Evolutionary conservation across 1,284 basidiomycete genomes (phyloP), one percentile per base, ranked within the genome.

Genomic region (Naganishia albida): DNA sequence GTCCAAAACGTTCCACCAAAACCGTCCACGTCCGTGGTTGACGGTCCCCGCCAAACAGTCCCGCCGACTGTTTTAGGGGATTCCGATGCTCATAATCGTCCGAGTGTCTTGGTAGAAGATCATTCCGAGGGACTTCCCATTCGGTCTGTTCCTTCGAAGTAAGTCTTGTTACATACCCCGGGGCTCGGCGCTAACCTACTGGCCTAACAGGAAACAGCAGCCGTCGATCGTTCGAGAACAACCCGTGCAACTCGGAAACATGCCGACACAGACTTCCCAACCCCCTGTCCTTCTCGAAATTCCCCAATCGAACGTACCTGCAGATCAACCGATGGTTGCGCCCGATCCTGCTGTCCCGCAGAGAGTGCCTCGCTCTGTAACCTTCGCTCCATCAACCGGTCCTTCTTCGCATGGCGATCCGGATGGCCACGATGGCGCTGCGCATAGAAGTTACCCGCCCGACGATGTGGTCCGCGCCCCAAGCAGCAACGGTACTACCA

Each of bases 191-290:
- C n/a, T 38, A n/a, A 53, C 15, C 30, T 1, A 15, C 28, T 15
- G 8, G 20, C n/a, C 39, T 28, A 6, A 46, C 28, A 60, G 57
- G 46, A 48, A 25, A 26, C 12, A 30, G 25, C 46, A 34, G 20
- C 23, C 57, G 15, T 26, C 57, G 15, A 50, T 60, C 34, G 57
- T 40, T 26, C 20, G 57, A 20, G 57, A 60, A 38, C 46, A 60
- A 38, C 57, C 57, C 6, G 57, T 60, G 1, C 46, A 60, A 12
- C 46, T 50, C 7, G 20, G 30, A 20, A 60, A 60, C 10, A 60
- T 60, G 26, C 46, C 57, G 20, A 50, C 46, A 26, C 57, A 60
- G 20, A 15, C 42, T 28, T 56, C 57, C 7, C 57, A 50, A 15
- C 46, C 46, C 15, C 57, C 57, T 18, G 7, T 26, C 18, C 20